A percentile compares a stretch with the other conserved stretches of the same genome.
Conservation (phyloP, 768 basidiomycete genomes). For the Pisolithus marmoratus region DNA sequence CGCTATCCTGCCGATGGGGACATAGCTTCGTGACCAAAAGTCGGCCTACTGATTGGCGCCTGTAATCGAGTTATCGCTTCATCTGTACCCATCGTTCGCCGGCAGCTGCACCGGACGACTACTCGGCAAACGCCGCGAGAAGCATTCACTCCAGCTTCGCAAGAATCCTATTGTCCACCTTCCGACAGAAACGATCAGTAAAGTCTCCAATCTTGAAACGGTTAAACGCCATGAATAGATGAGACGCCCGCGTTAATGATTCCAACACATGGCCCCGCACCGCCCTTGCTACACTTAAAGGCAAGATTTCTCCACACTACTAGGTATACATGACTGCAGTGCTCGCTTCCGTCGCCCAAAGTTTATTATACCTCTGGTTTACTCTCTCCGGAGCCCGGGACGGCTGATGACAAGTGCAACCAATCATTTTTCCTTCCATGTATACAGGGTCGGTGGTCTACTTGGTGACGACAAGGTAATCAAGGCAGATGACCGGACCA, state of each 20-base stretch:
- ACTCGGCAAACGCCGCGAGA: too few relatives aligned
- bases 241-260: neutral
- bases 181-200: neutral
- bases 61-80: neutral
- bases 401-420: slow-evolving; percentile 3
- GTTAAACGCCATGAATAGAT: neutral
- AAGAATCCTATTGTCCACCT: too few relatives aligned
- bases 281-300: slow-evolving; percentile 6
- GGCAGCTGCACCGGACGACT: too few relatives aligned
- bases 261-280: neutral
- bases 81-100: neutral
- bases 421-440: slow-evolving; percentile 15
- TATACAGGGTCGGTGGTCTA: slow-evolving; percentile 20
- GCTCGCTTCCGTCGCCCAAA: neutral
- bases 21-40: too few relatives aligned
- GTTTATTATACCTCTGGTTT: neutral
- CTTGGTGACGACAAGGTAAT: slow-evolving; percentile 21
- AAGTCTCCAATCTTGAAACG: neutral
- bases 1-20: too few relatives aligned
- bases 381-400: neutral
- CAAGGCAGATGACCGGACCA: slow-evolving; percentile 20
- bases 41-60: neutral
- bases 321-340: neutral
- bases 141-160: too few relatives aligned
- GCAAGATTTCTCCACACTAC: neutral